Percentiles rank a stretch among this genome's conserved stretches.
phyloP scores from a whole-genome alignment of 1,284 basidiomycete species.

The Apiotrichum mycotoxinovorans region DNA sequence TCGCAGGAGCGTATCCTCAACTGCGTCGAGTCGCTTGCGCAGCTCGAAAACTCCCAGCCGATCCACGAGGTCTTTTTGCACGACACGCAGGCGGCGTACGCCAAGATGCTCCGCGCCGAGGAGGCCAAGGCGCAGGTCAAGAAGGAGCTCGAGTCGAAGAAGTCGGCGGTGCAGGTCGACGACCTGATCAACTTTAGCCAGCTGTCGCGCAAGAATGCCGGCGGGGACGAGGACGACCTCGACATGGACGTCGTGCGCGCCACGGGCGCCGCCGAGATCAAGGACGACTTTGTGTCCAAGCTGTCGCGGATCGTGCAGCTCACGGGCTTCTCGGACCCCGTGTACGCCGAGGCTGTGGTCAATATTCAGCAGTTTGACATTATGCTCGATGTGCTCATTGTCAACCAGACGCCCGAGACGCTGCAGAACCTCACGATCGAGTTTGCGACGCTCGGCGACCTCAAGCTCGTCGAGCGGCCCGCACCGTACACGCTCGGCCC shows the following conservation, averaged over 20 bases:
- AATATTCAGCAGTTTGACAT: slow-evolving; percentile 99
- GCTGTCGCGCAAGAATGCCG: slow-evolving; percentile 83
- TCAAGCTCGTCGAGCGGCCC: slow-evolving; percentile 95
- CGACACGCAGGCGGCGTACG: slow-evolving; percentile 89
- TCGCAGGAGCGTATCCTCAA: slow-evolving; percentile 94
- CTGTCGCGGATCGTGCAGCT: slow-evolving; percentile 92
- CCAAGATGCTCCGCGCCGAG: slow-evolving; percentile 88
- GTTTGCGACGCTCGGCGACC: slow-evolving; percentile 94
- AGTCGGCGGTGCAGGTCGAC: slow-evolving; percentile 79
- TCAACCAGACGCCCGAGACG: slow-evolving; percentile 94
- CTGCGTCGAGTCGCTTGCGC: slow-evolving; percentile 86
- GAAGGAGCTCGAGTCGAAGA: slow-evolving; percentile 74
- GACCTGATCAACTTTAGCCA: slow-evolving; percentile 90
- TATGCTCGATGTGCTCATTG: slow-evolving; percentile 87
- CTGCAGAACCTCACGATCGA: slow-evolving; percentile 96
- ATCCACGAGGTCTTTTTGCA: slow-evolving; percentile 84
- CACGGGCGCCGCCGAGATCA: slow-evolving; percentile 76
- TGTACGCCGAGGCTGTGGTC: slow-evolving; percentile 97
- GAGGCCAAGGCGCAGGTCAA: slow-evolving; percentile 89
- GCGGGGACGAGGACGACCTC: slow-evolving; percentile 73
- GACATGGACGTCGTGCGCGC: slow-evolving; percentile 82
- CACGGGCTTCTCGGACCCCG: slow-evolving; percentile 96
- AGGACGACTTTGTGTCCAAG: slow-evolving; percentile 96
- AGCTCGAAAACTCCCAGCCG: slow-evolving; percentile 61
- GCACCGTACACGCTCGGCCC: slow-evolving; percentile 89